These are phyloP conservation scores for Quercus parvula DNA, from an alignment of 306 rosid genomes.

Conservation along the genomic window DNA sequence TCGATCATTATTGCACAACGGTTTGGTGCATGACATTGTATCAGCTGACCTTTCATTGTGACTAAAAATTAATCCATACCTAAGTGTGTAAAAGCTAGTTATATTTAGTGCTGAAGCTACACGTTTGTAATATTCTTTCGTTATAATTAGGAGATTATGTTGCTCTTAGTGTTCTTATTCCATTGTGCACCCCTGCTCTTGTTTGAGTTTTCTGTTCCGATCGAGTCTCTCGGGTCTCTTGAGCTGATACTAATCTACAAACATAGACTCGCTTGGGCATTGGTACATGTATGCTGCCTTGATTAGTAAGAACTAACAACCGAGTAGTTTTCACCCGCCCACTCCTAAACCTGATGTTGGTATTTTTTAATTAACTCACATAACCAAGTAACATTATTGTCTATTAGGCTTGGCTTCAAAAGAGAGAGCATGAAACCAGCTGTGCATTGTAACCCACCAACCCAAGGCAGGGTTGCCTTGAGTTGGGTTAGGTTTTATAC, in stretches of 20 bases:
- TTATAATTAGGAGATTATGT: background rate
- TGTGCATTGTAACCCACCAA: too few relatives aligned
- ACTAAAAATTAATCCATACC: background rate
- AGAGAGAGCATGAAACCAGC: too few relatives aligned
- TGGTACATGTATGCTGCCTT: background rate
- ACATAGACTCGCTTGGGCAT: background rate
- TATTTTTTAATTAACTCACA: too few relatives aligned
- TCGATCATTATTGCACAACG: background rate
- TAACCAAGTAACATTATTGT: too few relatives aligned
- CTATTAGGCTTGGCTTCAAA: too few relatives aligned
- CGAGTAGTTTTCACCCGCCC: too few relatives aligned
- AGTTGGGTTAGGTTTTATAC: too few relatives aligned
- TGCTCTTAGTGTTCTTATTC: background rate
- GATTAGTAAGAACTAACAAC: background rate
- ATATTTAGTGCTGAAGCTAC: background rate
- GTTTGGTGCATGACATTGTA: background rate
- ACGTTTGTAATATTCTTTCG: background rate
- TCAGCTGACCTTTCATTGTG: background rate
- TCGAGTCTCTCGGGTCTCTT: background rate
- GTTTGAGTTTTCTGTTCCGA: background rate
- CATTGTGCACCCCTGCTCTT: background rate
- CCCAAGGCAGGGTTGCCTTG: too few relatives aligned
- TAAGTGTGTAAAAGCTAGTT: background rate
- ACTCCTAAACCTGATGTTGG: too few relatives aligned
- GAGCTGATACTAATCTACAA: background rate